phyloP scores from a whole-genome alignment of 2,329 filamentous ascomycete genomes.

The Furcasterigmium furcatum region DNA sequence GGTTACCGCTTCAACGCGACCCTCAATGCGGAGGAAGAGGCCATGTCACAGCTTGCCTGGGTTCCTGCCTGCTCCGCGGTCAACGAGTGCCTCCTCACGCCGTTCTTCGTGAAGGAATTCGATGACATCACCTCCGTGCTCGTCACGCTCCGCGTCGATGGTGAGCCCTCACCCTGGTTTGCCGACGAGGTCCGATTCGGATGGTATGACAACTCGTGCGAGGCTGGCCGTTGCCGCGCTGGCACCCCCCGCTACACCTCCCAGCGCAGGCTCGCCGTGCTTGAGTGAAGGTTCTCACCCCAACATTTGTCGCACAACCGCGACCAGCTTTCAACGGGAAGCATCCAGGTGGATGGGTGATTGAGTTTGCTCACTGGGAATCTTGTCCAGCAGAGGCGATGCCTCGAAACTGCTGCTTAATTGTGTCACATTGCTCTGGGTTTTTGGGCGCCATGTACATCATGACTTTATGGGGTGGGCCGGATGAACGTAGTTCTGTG shows the following conservation, averaged over 20 bases:
- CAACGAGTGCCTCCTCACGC: slow-evolving; percentile 28
- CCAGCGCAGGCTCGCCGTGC: too few relatives aligned
- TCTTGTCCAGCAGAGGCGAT: too few relatives aligned
- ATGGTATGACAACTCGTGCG: slow-evolving; percentile 37
- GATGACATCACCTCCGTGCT: slow-evolving; percentile 33
- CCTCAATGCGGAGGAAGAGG: slow-evolving; percentile 22
- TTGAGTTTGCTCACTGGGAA: too few relatives aligned
- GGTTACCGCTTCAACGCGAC: slow-evolving; percentile 32
- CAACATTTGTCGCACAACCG: too few relatives aligned
- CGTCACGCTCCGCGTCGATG: slow-evolving; percentile 31
- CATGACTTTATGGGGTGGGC: background rate
- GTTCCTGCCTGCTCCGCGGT: slow-evolving; percentile 33
- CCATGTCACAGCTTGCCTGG: slow-evolving; percentile 28
- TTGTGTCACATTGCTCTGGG: too few relatives aligned
- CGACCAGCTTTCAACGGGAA: too few relatives aligned
- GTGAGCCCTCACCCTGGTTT: slow-evolving; percentile 36
- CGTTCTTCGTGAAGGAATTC: slow-evolving; percentile 32
- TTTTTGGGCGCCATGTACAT: background rate
- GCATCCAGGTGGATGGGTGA: too few relatives aligned
- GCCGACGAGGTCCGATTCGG: slow-evolving; percentile 35
- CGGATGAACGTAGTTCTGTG: too few relatives aligned
- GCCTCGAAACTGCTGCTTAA: too few relatives aligned
- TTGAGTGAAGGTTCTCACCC: too few relatives aligned
- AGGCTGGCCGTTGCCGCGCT: slow-evolving; percentile 30
- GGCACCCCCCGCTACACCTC: background rate